Conservation (phyloP, 164 flowering plant species). For the Kingdonia uniflora region DNA sequence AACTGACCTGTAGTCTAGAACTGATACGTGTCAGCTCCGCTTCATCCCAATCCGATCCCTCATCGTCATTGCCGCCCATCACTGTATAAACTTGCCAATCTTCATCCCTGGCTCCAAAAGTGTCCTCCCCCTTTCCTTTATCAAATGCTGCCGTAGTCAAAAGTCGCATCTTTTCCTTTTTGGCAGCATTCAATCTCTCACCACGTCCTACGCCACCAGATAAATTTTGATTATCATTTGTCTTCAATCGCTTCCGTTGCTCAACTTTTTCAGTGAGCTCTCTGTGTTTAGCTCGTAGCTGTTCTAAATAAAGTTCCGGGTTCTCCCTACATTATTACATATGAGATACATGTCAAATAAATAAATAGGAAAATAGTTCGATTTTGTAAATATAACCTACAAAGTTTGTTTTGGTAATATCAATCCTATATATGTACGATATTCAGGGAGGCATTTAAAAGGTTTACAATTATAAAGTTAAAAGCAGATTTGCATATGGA, state of each 20-base stretch:
- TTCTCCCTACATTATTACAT: conserved; percentile 50
- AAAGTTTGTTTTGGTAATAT: too few species aligned
- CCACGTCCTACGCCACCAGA: conserved; percentile 97
- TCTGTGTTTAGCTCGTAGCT: conserved; percentile 56
- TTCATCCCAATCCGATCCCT: conserved; percentile 70
- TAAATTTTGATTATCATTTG: conserved; percentile 53
- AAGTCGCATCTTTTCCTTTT: conserved; percentile 97
- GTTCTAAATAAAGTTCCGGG: conserved; percentile 81
- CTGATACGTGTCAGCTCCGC: conserved; percentile 61
- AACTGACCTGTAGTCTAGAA: conserved; percentile 70
- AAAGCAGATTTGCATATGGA: too few species aligned
- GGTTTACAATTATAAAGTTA: too few species aligned
- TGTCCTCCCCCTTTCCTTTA: conserved; percentile 98
- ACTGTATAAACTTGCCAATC: conserved; percentile 98
- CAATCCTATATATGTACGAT: too few species aligned
- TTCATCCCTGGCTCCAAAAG: conserved; percentile 92
- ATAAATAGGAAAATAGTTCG: not conserved
- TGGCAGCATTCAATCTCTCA: conserved; percentile 89
- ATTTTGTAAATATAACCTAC: too few species aligned
- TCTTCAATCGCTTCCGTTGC: conserved; percentile 78
- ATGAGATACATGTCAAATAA: conserved; percentile 2
- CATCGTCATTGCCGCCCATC: conserved; percentile 91
- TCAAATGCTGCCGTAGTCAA: conserved; percentile 96
- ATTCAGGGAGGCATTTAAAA: too few species aligned
- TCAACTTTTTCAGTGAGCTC: conserved; percentile 81